Evolutionary conservation across 2,329 filamentous ascomycete genomes (phyloP), one percentile per base, ranked within the genome.

Genomic region (Cryphonectria radicalis): DNA sequence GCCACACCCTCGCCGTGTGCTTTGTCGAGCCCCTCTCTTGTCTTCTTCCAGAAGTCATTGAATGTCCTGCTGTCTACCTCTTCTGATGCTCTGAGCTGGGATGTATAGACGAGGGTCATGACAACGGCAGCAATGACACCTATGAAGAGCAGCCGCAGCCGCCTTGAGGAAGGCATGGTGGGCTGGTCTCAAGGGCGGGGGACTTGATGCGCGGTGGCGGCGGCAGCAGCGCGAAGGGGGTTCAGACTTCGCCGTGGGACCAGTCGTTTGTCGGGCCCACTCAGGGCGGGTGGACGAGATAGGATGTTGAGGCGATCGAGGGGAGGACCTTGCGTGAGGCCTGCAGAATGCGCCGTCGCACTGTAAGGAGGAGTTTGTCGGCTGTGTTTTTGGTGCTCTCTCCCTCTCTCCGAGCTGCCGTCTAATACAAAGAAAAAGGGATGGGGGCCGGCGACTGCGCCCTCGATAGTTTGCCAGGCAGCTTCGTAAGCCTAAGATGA

Each of bases 101-200:
- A 87, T 28, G 91, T 91, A 79, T 93, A 91, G 84, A 95, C 94
- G 75, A 97, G 84, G 69, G 92, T 83, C 63, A 91, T 85, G 75
- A 95, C 82, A 72, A 95, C 81, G 72, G 88, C 84, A 74, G 90
- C 84, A 75, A 94, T 76, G 70, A 90, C 84, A 70, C 91, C 84
- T 77, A 95, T 84, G 74, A 89, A 83, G 70, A 94, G 83, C 76
- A 92, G 83, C 78, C 91, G 90, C 76, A 93, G 78, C 76, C 93
- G 90, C 74, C 93, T 90, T 76, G 87, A 85, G 28, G 91, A 92
- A 77, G 90, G 88, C 92, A 94, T 94, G 71, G 71, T 77, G 67
- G 55, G 50, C 28, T 22, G 55, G 28, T 63, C 28, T 35, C 37
- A 6, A 19, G 28, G 17, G 43, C n/a, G 19, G 35, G 14, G 3